Conservation (phyloP, 768 basidiomycete genomes). For the Pleurotus djamor region DNA sequence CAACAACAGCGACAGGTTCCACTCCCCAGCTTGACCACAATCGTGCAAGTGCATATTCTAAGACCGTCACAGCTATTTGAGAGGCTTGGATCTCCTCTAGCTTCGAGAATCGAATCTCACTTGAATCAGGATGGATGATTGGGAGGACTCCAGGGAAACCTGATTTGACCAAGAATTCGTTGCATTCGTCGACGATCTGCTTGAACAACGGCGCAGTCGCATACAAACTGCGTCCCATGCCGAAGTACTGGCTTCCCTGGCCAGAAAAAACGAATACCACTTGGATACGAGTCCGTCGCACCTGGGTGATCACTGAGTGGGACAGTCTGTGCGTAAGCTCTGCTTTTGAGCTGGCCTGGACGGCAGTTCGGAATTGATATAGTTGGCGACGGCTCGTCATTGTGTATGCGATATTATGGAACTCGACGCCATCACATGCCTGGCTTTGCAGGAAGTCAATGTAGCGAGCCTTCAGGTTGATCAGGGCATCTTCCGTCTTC, state of each 20-base stretch:
- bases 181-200: constrained; percentile 54
- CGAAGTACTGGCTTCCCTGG: constrained; percentile 65
- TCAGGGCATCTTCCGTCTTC: constrained; percentile 46
- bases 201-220: constrained; percentile 43
- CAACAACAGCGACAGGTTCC: constrained; percentile 54
- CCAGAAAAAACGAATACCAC: constrained; percentile 73
- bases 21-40: constrained; percentile 75
- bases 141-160: constrained; percentile 52
- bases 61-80: constrained; percentile 55
- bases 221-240: constrained; percentile 65
- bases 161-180: constrained; percentile 40
- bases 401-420: constrained; percentile 62
- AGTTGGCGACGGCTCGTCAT: constrained; percentile 65
- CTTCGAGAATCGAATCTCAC: constrained; percentile 15
- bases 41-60: constrained; percentile 60
- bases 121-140: constrained; percentile 31
- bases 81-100: constrained; percentile 40
- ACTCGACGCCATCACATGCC: constrained; percentile 16
- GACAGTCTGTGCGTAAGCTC: constrained; percentile 48
- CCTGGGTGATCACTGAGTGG: constrained; percentile 27
- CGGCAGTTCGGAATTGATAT: constrained; percentile 50
- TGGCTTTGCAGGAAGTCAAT: constrained; percentile 41
- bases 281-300: constrained; percentile 19
- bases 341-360: constrained; percentile 36
- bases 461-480: constrained; percentile 43